Percentiles rank a stretch among this genome's conserved stretches.
phyloP scores from a whole-genome alignment of 129 eudicot genomes.

The Chrysanthemum lavandulifolium region DNA sequence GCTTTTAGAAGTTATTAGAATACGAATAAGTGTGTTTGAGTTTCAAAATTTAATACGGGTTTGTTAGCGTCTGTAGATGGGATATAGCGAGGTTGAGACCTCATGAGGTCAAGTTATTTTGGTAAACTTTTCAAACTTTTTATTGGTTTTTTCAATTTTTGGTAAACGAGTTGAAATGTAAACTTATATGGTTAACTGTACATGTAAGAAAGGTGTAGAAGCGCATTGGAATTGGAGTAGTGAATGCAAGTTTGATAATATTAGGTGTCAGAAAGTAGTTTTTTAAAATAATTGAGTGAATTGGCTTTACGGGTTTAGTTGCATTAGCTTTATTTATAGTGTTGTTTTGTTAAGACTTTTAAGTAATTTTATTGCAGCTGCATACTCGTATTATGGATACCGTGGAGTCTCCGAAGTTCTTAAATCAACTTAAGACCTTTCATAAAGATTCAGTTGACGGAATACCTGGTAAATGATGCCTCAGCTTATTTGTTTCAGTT shows the following conservation, averaged over 20 bases:
- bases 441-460: slow-evolving; percentile 36
- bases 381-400: slow-evolving; percentile 61
- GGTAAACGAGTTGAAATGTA: background rate
- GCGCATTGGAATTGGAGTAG: background rate
- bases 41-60: no score
- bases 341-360: background rate
- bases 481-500: slow-evolving; percentile 34
- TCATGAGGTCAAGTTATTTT: no score
- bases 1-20: no score
- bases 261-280: no score
- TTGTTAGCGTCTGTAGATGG: no score
- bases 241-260: no score
- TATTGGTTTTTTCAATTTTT: background rate
- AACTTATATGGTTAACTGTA: background rate
- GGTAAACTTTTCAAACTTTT: background rate
- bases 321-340: background rate
- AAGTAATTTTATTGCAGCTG: slow-evolving; percentile 43
- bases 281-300: background rate
- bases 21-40: no score
- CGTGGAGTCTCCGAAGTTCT: slow-evolving; percentile 63
- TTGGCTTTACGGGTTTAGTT: background rate
- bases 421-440: slow-evolving; percentile 51
- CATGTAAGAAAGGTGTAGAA: background rate
- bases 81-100: no score
- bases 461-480: slow-evolving; percentile 32